These are phyloP conservation scores for Lasiosphaeria hispida DNA, from an alignment of 495 filamentous ascomycete genomes.

Conservation along the genomic window DNA sequence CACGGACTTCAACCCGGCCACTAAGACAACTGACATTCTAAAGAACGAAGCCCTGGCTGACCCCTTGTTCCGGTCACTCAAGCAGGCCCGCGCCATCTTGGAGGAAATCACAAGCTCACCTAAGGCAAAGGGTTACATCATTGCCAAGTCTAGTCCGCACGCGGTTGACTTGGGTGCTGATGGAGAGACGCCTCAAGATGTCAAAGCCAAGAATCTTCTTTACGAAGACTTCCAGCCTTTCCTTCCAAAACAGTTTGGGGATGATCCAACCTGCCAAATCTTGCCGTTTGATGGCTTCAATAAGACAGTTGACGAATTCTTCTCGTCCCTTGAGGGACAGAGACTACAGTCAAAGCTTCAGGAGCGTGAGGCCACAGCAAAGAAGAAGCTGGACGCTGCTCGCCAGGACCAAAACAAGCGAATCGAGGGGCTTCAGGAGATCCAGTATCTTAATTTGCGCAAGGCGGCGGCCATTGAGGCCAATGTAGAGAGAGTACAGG, in stretches of 20 bases:
- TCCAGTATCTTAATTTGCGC: slow-evolving; percentile 77
- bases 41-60: slow-evolving; percentile 61
- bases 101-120: slow-evolving; percentile 57
- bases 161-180: slow-evolving; percentile 28
- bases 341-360: slow-evolving; percentile 79
- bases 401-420: slow-evolving; percentile 78
- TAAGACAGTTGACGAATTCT: slow-evolving; percentile 92
- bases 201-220: slow-evolving; percentile 52
- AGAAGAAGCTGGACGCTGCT: slow-evolving; percentile 76
- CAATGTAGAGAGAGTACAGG: slow-evolving; percentile 83
- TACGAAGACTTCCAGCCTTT: slow-evolving; percentile 98
- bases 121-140: slow-evolving; percentile 75
- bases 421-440: slow-evolving; percentile 73
- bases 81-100: slow-evolving; percentile 64
- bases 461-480: slow-evolving; percentile 89
- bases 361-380: slow-evolving; percentile 78
- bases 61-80: slow-evolving; percentile 60
- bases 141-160: slow-evolving; percentile 62
- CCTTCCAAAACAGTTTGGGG: slow-evolving; percentile 76
- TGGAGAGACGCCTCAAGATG: slow-evolving; percentile 34
- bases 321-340: slow-evolving; percentile 92
- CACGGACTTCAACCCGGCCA: slow-evolving; percentile 61
- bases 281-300: slow-evolving; percentile 82
- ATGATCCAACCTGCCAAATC: slow-evolving; percentile 60
- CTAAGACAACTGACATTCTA: slow-evolving; percentile 66